Conservation (phyloP, 768 basidiomycete genomes). For the Psilocybe cubensis region DNA sequence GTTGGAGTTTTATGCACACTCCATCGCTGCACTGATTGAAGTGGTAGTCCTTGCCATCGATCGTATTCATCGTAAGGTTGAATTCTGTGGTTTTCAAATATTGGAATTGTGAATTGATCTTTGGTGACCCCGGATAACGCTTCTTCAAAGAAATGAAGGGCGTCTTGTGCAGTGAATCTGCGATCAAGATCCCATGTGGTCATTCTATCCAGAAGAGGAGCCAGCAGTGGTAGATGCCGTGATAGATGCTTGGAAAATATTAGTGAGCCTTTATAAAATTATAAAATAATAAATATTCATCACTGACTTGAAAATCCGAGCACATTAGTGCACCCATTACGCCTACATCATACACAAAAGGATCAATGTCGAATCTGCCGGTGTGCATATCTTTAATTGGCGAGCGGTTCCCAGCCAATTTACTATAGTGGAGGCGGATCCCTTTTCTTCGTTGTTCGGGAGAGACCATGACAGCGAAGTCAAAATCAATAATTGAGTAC, state of each 20-base stretch:
- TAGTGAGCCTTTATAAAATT: no score
- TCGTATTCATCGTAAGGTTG: neutral
- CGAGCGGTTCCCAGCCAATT: slow-evolving; percentile 7
- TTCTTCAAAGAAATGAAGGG: slow-evolving; percentile 28
- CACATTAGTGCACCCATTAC: slow-evolving; percentile 18
- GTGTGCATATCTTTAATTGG: slow-evolving; percentile 9
- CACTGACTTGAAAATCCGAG: slow-evolving; percentile 6
- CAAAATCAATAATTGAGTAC: slow-evolving; percentile 27
- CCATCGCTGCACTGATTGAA: slow-evolving; percentile 20
- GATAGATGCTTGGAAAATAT: slow-evolving; percentile 13
- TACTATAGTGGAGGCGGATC: slow-evolving; percentile 13
- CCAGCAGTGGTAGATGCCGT: slow-evolving; percentile 28
- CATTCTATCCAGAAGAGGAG: slow-evolving; percentile 31
- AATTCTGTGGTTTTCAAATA: neutral
- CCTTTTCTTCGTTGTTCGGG: neutral
- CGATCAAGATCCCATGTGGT: slow-evolving; percentile 22
- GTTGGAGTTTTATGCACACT: slow-evolving; percentile 18
- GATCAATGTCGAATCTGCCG: slow-evolving; percentile 27
- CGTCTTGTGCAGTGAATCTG: slow-evolving; percentile 29
- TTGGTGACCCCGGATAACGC: neutral
- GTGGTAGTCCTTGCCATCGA: slow-evolving; percentile 22
- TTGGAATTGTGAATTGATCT: slow-evolving; percentile 2
- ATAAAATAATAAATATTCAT: slow-evolving; percentile 10
- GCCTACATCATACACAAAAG: slow-evolving; percentile 28
- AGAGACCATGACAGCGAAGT: slow-evolving; percentile 18